Evolutionary conservation across 2,329 filamentous ascomycete genomes (phyloP), one percentile per base, ranked within the genome.

Genomic region (Alternaria ethzedia): DNA sequence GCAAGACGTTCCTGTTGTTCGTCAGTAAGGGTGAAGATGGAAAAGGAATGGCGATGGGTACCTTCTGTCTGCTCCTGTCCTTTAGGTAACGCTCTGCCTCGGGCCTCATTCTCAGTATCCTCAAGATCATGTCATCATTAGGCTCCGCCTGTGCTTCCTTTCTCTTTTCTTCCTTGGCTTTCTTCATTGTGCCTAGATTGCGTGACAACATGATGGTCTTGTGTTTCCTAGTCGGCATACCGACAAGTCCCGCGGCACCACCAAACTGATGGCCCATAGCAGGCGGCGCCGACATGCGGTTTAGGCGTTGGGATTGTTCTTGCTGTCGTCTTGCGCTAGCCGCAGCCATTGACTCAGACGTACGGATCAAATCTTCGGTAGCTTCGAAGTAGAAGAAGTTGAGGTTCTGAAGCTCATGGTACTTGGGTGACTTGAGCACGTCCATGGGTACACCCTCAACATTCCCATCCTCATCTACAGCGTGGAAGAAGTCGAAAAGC

Each of bases 371-470:
- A 72, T 92, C 94, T 65, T 96, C 92, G 1, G 94, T 97, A 30
- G 91, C 88, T 75, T 98, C 94, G 76, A 96, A 96, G 84, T 99
- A 99, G 85, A 98, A 99, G 86, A 98, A 99, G 83, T 97, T 97
- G 67, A 99, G 87, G 66, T 93, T 95, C 69, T 96, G 93, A 57
- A 99, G 88, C 80, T 99, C 96, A 83, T 97, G 94, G 85, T 97
- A 99, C 86, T 99, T 99, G 76, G 95, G 93, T 70, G 93, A 97
- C 82, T 97, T 97, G 76, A 99, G 87, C 30, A 97, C 90, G 79
- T 97, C 94, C 47, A 93, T 88, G 0, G 94, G 92, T 3, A 99
- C 93, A 68, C 96, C 96, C 64, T 96, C 88, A 23, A 92, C 92
- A 79, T 95, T 92, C 59, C 94, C 89, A 75, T 91, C 88, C 73